These are phyloP conservation scores for Silybum marianum DNA, from an alignment of 129 eudicot genomes.

Conservation along the genomic window DNA sequence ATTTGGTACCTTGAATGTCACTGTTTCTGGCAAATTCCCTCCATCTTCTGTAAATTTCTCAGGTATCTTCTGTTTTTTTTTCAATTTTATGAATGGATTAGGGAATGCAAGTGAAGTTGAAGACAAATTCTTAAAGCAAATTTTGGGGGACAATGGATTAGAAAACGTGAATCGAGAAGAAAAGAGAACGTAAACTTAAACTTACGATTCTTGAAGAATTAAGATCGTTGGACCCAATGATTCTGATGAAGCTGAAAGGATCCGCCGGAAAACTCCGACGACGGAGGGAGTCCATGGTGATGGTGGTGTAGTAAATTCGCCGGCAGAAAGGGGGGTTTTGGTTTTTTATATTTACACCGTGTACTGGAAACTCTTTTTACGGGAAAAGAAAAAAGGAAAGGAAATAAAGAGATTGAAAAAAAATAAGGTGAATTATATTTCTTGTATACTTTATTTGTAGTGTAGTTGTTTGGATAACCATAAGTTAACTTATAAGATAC, in stretches of 20 bases:
- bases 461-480: too few species aligned
- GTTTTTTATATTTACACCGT: too few species aligned
- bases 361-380: too few species aligned
- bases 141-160: not conserved
- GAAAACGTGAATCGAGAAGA: not conserved
- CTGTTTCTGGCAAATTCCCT: not conserved
- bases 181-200: not conserved
- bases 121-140: not conserved
- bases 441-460: too few species aligned
- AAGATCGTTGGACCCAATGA: not conserved
- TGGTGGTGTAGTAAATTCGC: too few species aligned
- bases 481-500: too few species aligned
- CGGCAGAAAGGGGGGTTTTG: too few species aligned
- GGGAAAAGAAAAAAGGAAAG: too few species aligned
- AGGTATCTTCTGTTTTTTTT: not conserved
- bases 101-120: not conserved
- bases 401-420: too few species aligned
- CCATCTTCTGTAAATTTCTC: not conserved
- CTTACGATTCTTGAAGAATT: not conserved
- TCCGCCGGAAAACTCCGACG: not conserved
- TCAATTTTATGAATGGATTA: not conserved
- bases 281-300: not conserved
- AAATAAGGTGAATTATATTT: too few species aligned
- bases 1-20: conserved; percentile 1
- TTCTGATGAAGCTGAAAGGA: conserved; percentile 1